A percentile compares a stretch with the other conserved stretches of the same genome.
phyloP scores from a whole-genome alignment of 805 yeast genomes.

The Helenozyma baotianmanensis region DNA sequence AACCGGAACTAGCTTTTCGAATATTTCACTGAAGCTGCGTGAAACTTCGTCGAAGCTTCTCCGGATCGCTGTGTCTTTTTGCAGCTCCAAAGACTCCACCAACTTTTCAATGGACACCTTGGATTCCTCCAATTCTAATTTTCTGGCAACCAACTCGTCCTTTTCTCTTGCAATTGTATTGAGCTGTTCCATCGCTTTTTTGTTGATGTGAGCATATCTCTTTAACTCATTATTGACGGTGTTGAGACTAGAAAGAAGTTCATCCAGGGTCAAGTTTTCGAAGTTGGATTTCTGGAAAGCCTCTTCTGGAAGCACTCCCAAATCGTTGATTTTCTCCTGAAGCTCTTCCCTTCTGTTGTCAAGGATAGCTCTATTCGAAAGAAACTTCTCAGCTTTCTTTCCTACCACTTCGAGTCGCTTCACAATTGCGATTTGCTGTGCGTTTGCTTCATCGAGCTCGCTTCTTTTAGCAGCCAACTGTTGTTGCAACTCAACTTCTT shows the following conservation, averaged over 20 bases:
- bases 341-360: conserved; percentile 64
- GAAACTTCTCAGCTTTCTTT: conserved; percentile 57
- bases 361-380: conserved; percentile 59
- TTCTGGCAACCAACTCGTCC: conserved; percentile 59
- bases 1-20: conserved; percentile 75
- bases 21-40: conserved; percentile 64
- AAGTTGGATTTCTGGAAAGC: conserved; percentile 49
- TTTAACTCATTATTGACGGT: conserved; percentile 53
- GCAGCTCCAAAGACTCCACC: conserved; percentile 62
- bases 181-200: conserved; percentile 84
- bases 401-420: conserved; percentile 57
- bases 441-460: conserved; percentile 46
- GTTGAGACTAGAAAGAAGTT: conserved; percentile 50
- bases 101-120: conserved; percentile 68
- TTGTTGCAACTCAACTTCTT: conserved; percentile 16
- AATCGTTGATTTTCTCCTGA: conserved; percentile 66
- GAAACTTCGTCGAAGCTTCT: conserved; percentile 76
- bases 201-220: conserved; percentile 73
- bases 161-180: conserved; percentile 68
- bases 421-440: conserved; percentile 50
- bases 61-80: conserved; percentile 79
- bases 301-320: conserved; percentile 89
- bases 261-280: conserved; percentile 44
- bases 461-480: conserved; percentile 32
- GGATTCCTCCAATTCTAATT: conserved; percentile 65